Evolutionary conservation across 768 basidiomycete genomes (phyloP).

Genomic region (Cystofilobasidium capitatum): DNA sequence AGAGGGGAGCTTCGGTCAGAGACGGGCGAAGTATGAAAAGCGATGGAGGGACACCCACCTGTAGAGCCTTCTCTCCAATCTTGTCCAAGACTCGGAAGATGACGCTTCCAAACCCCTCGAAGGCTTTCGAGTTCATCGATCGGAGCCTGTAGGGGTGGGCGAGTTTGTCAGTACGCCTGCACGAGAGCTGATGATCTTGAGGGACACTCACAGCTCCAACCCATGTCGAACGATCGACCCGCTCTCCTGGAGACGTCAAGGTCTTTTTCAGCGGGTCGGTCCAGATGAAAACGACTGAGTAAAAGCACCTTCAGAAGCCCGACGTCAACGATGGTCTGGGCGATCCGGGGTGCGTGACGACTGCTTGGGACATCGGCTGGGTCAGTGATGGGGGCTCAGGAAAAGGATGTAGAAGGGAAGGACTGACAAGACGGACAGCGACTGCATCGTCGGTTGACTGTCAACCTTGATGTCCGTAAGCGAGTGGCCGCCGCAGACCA

Average conservation of each 20-base stretch:
- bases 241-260: background rate
- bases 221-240: slow-evolving; percentile 18
- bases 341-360: slow-evolving; percentile 18
- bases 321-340: slow-evolving; percentile 18
- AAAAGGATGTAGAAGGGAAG: background rate
- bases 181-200: background rate
- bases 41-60: background rate
- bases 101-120: slow-evolving; percentile 10
- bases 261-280: background rate
- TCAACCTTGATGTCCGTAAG: slow-evolving; percentile 14
- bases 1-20: background rate
- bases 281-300: background rate
- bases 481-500: slow-evolving; percentile 10
- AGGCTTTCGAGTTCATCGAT: slow-evolving; percentile 19
- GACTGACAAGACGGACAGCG: slow-evolving; percentile 18
- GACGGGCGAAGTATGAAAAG: background rate
- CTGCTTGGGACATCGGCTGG: background rate
- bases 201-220: slow-evolving; percentile 17
- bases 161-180: background rate
- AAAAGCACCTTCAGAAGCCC: slow-evolving; percentile 3
- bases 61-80: slow-evolving; percentile 25
- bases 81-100: slow-evolving; percentile 24
- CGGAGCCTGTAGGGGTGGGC: slow-evolving; percentile 2
- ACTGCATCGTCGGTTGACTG: slow-evolving; percentile 9
- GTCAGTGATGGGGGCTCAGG: background rate